Conservation (phyloP, 257 asterid species). For the Perilla frutescens region DNA sequence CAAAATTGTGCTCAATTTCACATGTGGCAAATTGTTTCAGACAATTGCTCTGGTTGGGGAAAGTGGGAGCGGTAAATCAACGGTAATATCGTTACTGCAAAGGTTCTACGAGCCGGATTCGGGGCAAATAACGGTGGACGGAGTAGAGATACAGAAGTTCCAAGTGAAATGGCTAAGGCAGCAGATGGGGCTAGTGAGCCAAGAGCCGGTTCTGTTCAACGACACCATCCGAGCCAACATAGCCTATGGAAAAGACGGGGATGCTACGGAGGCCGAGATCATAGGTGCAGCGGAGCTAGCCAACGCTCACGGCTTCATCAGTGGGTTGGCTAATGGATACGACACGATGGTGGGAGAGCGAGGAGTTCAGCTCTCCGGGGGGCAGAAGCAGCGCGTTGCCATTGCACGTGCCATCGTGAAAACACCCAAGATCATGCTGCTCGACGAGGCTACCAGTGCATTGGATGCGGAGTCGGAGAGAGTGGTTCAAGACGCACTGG, state of each 20-base stretch:
- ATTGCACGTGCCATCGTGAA: conserved; percentile 85
- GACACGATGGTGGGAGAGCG: conserved; percentile 86
- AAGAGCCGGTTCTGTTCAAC: too few species aligned
- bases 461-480: conserved; percentile 87
- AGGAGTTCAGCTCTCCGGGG: conserved; percentile 81
- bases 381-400: conserved; percentile 92
- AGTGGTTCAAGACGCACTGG: conserved; percentile 82
- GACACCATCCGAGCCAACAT: too few species aligned
- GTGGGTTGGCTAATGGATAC: conserved; percentile 79
- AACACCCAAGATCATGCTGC: conserved; percentile 69
- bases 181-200: too few species aligned
- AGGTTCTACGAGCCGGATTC: conserved; percentile 85
- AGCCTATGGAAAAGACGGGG: conserved; percentile 84
- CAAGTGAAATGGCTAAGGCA: conserved; percentile 71
- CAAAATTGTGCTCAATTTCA: too few species aligned
- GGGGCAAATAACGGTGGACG: conserved; percentile 73
- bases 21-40: conserved; percentile 40
- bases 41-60: conserved; percentile 92
- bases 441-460: conserved; percentile 92
- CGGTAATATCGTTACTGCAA: conserved; percentile 73
- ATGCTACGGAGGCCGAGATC: conserved; percentile 83
- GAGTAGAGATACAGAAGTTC: conserved; percentile 73
- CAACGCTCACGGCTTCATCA: conserved; percentile 87
- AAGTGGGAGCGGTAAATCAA: conserved; percentile 95
- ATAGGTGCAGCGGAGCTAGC: conserved; percentile 80